These are phyloP conservation scores for Podospora bellae-mahoneyi DNA, from an alignment of 495 filamentous ascomycete species.

Conservation along the genomic window DNA sequence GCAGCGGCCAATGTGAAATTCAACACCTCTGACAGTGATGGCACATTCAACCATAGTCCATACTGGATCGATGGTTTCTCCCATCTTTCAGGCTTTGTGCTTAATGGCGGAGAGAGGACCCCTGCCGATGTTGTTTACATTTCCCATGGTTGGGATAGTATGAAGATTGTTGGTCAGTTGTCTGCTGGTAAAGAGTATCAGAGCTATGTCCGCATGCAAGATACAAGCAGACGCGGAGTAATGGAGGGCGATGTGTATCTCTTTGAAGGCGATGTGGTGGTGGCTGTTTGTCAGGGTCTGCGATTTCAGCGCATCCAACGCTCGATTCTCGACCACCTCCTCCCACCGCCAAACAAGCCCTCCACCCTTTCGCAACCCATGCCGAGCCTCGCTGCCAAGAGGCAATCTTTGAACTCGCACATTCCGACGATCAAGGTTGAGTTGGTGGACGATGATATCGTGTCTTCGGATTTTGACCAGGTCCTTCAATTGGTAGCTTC, in stretches of 20 bases:
- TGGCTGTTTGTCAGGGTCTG: conserved; percentile 37
- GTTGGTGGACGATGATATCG: not conserved
- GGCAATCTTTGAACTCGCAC: not conserved
- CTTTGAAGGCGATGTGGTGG: conserved; percentile 50
- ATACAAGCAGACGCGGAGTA: conserved; percentile 34
- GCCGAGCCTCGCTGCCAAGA: not conserved
- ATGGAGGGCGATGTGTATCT: conserved; percentile 52
- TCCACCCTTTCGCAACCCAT: no score
- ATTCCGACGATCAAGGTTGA: not conserved
- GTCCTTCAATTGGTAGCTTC: conserved; percentile 15
- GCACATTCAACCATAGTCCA: conserved; percentile 55
- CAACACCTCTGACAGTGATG: conserved; percentile 34
- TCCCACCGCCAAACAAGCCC: conserved; percentile 35
- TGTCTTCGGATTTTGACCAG: not conserved
- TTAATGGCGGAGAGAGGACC: conserved; percentile 61
- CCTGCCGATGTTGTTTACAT: conserved; percentile 60
- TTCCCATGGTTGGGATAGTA: conserved; percentile 61
- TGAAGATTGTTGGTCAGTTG: conserved; percentile 51
- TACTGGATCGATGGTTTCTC: conserved; percentile 61
- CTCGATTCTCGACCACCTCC: conserved; percentile 51
- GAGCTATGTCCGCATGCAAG: conserved; percentile 54
- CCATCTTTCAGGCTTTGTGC: conserved; percentile 61
- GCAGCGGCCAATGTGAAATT: conserved; percentile 30
- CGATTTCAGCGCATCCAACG: conserved; percentile 57
- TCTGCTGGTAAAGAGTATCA: conserved; percentile 48